Evolutionary conservation across 371 early-diverging fungal genomes (phyloP).

Genomic region (Rhizomucor pusillus): DNA sequence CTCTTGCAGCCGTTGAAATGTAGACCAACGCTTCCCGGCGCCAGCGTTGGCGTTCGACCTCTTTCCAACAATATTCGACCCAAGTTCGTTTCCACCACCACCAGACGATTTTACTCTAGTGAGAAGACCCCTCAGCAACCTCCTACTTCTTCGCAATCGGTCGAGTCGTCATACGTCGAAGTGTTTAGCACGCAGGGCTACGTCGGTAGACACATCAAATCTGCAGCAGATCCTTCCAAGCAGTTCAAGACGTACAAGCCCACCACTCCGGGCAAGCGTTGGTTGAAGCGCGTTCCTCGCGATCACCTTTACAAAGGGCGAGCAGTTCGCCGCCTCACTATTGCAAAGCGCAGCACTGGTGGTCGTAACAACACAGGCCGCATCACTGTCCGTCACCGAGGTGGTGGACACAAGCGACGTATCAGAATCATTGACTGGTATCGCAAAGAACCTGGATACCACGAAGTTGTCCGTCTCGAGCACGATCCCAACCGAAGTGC

Average conservation of each 20-base stretch:
- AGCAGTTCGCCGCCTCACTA: constrained; percentile 77
- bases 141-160: no score
- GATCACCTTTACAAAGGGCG: constrained; percentile 92
- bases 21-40: no score
- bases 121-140: no score
- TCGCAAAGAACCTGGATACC: constrained; percentile 73
- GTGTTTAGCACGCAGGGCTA: constrained; percentile 50
- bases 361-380: constrained; percentile 92
- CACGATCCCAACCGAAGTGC: constrained; percentile 95
- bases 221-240: constrained; percentile 30
- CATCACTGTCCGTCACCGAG: constrained; percentile 92
- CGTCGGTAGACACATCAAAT: constrained; percentile 17
- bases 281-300: constrained; percentile 84
- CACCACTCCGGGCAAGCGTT: constrained; percentile 85
- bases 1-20: no score
- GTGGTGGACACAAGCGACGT: constrained; percentile 92
- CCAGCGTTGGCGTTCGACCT: no score
- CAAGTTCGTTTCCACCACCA: no score
- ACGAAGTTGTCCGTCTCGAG: constrained; percentile 87
- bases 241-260: constrained; percentile 93
- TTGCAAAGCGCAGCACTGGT: constrained; percentile 80
- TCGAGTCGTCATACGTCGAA: constrained; percentile 14
- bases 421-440: constrained; percentile 88
- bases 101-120: no score
- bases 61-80: no score